Conservation (phyloP, 768 basidiomycete genomes). For the Pholiota microspora region DNA sequence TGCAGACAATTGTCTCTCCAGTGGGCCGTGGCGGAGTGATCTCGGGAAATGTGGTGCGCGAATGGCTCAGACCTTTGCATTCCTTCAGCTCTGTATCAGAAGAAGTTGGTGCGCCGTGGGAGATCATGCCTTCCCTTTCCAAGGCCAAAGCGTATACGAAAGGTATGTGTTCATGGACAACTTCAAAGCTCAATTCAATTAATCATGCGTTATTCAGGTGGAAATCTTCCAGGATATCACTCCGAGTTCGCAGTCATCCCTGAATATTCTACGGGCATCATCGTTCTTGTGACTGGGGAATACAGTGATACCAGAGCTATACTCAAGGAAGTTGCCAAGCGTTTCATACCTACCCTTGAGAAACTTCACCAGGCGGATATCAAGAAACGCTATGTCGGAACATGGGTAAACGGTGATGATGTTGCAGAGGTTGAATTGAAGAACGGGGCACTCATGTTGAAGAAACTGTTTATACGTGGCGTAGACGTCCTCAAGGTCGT, state of each 20-base stretch:
- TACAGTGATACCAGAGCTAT: conserved; percentile 29
- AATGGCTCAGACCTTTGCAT: conserved; percentile 41
- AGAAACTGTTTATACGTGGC: conserved; percentile 29
- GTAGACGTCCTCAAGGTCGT: conserved; percentile 33
- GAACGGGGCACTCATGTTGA: conserved; percentile 29
- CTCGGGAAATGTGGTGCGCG: conserved; percentile 31
- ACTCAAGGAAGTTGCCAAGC: conserved; percentile 29
- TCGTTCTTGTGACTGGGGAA: conserved; percentile 38
- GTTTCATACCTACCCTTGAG: conserved; percentile 34
- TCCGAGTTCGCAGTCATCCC: conserved; percentile 38
- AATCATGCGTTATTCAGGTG: conserved; percentile 24
- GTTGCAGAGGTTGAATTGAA: conserved; percentile 27
- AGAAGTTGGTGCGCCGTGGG: conserved; percentile 43
- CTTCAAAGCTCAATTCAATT: no score
- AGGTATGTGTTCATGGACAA: no score
- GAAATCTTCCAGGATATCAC: conserved; percentile 38
- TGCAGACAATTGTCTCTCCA: conserved; percentile 46
- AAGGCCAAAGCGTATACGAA: conserved; percentile 32
- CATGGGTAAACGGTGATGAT: conserved; percentile 30
- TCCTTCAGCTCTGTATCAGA: conserved; percentile 35
- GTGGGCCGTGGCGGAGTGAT: conserved; percentile 29
- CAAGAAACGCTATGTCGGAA: conserved; percentile 27
- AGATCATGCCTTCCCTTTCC: conserved; percentile 30
- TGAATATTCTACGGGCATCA: conserved; percentile 38
- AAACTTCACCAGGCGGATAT: conserved; percentile 26